A percentile compares a stretch with the other conserved stretches of the same genome.
These are phyloP conservation scores for Yarrowia bubula DNA, from an alignment of 805 yeast genomes.

Conservation along the genomic window DNA sequence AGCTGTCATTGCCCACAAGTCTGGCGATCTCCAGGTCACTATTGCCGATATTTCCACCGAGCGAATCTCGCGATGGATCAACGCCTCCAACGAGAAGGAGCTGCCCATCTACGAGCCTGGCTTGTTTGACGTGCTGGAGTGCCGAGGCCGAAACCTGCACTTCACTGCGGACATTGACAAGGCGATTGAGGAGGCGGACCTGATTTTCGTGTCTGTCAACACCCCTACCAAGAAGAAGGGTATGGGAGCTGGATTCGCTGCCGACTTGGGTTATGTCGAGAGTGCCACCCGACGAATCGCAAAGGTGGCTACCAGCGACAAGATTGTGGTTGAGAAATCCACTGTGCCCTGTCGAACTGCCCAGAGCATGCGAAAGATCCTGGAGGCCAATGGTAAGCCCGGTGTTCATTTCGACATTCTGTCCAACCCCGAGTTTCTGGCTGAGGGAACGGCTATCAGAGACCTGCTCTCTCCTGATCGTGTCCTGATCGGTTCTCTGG, in stretches of 20 bases:
- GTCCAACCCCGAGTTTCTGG: constrained; percentile 38
- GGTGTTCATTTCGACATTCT: constrained; percentile 37
- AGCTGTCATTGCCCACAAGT: constrained; percentile 36
- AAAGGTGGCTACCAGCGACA: constrained; percentile 35
- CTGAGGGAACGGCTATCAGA: constrained; percentile 38
- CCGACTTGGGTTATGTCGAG: constrained; percentile 37
- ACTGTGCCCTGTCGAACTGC: constrained; percentile 39
- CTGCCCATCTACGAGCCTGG: constrained; percentile 40
- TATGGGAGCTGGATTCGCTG: constrained; percentile 37
- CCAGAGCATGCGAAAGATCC: constrained; percentile 35
- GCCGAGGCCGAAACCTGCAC: constrained; percentile 34
- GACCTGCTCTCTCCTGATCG: constrained; percentile 37
- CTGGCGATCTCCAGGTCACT: constrained; percentile 35
- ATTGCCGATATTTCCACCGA: constrained; percentile 37
- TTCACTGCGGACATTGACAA: constrained; percentile 37
- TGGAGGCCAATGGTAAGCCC: constrained; percentile 36
- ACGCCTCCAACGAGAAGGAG: constrained; percentile 33
- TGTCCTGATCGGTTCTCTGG: constrained; percentile 37
- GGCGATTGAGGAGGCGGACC: constrained; percentile 37
- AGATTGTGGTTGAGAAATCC: constrained; percentile 38
- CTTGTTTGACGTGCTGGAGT: constrained; percentile 35
- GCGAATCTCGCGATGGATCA: constrained; percentile 37
- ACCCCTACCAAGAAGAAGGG: constrained; percentile 39
- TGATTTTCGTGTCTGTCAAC: constrained; percentile 38
- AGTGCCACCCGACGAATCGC: constrained; percentile 38